These are phyloP conservation scores for Pythium brachiatum DNA, from an alignment of 352 stramenopile species.

Conservation along the genomic window DNA sequence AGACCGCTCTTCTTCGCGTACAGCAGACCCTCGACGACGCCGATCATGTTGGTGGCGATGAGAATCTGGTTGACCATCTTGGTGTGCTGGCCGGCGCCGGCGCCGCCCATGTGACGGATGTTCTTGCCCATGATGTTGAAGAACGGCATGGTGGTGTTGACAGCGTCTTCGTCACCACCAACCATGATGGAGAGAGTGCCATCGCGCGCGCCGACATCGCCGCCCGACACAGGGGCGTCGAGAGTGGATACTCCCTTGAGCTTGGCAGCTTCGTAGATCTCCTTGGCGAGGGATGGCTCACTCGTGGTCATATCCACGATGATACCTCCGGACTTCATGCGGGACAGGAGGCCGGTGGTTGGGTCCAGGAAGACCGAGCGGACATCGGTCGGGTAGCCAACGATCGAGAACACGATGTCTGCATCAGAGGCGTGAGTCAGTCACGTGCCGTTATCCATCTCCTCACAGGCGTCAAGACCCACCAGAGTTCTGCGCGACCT, in stretches of 20 bases:
- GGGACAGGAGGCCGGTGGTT: slow-evolving; percentile 55
- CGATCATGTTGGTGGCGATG: slow-evolving; percentile 88
- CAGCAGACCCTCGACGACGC: slow-evolving; percentile 83
- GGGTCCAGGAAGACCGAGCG: slow-evolving; percentile 70
- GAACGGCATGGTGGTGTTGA: slow-evolving; percentile 82
- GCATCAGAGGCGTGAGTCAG: not conserved
- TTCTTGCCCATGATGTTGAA: slow-evolving; percentile 90
- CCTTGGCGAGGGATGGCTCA: slow-evolving; percentile 83
- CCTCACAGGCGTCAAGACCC: not conserved
- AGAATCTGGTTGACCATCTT: slow-evolving; percentile 93
- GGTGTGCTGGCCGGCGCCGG: slow-evolving; percentile 85
- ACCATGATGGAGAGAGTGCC: slow-evolving; percentile 90
- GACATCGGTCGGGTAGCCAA: slow-evolving; percentile 85
- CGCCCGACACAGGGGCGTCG: slow-evolving; percentile 84
- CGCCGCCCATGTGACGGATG: slow-evolving; percentile 82
- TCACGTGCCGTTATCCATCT: not conserved
- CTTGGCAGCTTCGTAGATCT: slow-evolving; percentile 81
- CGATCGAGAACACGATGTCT: slow-evolving; percentile 91
- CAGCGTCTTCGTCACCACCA: slow-evolving; percentile 82
- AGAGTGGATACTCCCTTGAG: slow-evolving; percentile 65
- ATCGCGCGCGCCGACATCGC: slow-evolving; percentile 82
- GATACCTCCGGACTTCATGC: slow-evolving; percentile 75
- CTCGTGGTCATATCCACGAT: slow-evolving; percentile 92
- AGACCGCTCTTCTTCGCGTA: slow-evolving; percentile 87
- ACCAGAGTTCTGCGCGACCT: slow-evolving; percentile 79